Evolutionary conservation across 805 yeast species (phyloP).

Genomic region (Metschnikowia orientalis): DNA sequence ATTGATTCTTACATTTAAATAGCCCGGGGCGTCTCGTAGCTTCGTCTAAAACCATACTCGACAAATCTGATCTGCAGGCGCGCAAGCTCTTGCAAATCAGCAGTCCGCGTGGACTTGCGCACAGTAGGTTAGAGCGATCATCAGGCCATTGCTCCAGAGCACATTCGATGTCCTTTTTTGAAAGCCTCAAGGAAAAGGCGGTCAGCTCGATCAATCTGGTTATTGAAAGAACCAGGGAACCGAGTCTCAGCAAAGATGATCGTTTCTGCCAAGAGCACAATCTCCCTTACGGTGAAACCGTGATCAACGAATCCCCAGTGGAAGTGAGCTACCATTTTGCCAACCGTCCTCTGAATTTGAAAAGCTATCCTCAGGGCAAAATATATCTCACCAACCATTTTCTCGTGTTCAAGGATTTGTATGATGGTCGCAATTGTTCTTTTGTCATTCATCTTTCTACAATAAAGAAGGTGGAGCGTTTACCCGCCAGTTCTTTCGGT

Average conservation of each 20-base stretch:
- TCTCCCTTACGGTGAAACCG: slow-evolving; percentile 66
- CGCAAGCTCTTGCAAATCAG: too few relatives aligned
- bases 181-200: slow-evolving; percentile 44
- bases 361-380: slow-evolving; percentile 48
- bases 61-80: too few relatives aligned
- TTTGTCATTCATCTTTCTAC: slow-evolving; percentile 73
- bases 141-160: neutral
- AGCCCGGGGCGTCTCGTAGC: too few relatives aligned
- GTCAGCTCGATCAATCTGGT: slow-evolving; percentile 42
- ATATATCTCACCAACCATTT: slow-evolving; percentile 72
- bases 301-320: slow-evolving; percentile 63
- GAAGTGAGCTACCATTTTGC: slow-evolving; percentile 42
- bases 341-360: slow-evolving; percentile 17
- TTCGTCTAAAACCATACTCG: too few relatives aligned
- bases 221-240: slow-evolving; percentile 37
- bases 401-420: slow-evolving; percentile 66
- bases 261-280: slow-evolving; percentile 60
- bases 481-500: slow-evolving; percentile 70
- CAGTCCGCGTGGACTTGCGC: neutral
- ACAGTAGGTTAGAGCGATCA: neutral
- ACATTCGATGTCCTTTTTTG: slow-evolving; percentile 46
- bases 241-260: slow-evolving; percentile 62
- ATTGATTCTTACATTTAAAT: too few relatives aligned
- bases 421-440: slow-evolving; percentile 63
- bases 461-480: slow-evolving; percentile 77